Base-by-base conservation (phyloP, 2,329 filamentous ascomycete species). In the Fusarium dimerum region DNA sequence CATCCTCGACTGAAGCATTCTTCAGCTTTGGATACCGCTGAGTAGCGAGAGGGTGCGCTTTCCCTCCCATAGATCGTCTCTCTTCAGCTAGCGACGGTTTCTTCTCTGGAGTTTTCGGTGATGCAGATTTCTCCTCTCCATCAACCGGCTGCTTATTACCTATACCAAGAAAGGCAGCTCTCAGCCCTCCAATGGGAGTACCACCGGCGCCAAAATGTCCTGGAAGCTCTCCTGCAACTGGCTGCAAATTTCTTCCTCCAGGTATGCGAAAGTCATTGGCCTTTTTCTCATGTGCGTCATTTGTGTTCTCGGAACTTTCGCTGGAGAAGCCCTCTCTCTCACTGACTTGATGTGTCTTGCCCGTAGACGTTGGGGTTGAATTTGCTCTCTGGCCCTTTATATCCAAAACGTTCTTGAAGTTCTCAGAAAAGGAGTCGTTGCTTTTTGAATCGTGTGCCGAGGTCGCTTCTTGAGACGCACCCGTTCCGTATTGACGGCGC, bases 401-500 rank as follows among this genome's bases (percentile, higher is more conserved):
- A 17, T n/a, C 34, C 38, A 3, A 3, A 9, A 12, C 29, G 34
- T 38, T 20, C 29, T 57, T 41, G 40, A 49, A n/a, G 4, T 47
- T 42, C 38, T 38, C n/a, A 32, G 53, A 45, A 49, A 47, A 59
- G 5, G 43, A 17, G 17, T 50, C 51, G 10, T 55, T 43, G 13
- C 43, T 32, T 12, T 46, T 30, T 6, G 7, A 15, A 11, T 45
- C 39, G 10, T 38, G 13, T 13, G 15, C 20, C 49, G 47, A 18
- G 5, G 18, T 12, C 17, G 30, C 2, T 15, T 30, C 13, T 3
- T 40, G 34, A 26, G 38, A 15, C 26, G 55, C 44, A 29, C 20
- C 52, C n/a, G 61, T 59, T 34, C 48, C 57, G 38, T 62, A 60
- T 40, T 36, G 57, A 17, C 62, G 59, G 29, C 52, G 45, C 29